A percentile compares a stretch with the other conserved stretches of the same genome.
These are phyloP conservation scores for Clarireedia paspali DNA, from an alignment of 2,329 filamentous ascomycete genomes.

Conservation along the genomic window DNA sequence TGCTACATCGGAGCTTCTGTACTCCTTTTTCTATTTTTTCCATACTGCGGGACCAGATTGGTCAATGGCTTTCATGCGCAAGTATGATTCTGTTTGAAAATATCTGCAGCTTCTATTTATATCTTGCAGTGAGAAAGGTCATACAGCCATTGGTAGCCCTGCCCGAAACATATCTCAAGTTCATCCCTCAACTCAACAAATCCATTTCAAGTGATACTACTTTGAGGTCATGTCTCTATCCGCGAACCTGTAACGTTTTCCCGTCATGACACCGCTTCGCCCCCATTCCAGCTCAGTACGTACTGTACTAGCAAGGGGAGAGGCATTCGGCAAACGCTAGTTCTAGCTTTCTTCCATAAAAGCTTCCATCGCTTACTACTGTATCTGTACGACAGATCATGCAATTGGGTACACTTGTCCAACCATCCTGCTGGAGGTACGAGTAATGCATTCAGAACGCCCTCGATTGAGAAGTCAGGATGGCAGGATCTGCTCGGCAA, in stretches of 20 bases:
- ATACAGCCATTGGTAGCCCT: neutral
- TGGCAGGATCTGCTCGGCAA: no score
- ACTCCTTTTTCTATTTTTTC: neutral
- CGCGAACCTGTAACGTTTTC: neutral
- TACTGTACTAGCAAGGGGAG: no score
- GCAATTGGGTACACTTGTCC: no score
- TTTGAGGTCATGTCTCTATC: constrained; percentile 2
- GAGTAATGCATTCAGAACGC: no score
- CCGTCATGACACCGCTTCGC: neutral
- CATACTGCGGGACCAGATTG: neutral
- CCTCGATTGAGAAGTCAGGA: no score
- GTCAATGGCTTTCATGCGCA: neutral
- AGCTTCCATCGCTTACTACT: neutral
- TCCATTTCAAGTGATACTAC: neutral
- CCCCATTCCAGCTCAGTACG: neutral
- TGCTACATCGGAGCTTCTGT: neutral
- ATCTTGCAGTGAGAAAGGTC: neutral
- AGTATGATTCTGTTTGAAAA: neutral
- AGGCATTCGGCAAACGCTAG: neutral
- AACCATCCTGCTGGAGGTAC: no score
- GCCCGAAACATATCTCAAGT: neutral
- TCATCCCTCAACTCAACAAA: neutral
- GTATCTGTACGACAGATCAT: no score
- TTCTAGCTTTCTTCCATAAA: neutral
- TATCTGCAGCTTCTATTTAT: neutral